Evolutionary conservation across 2,329 filamentous ascomycete genomes (phyloP), one percentile per base, ranked within the genome.

Genomic region (Colletotrichum tofieldiae): DNA sequence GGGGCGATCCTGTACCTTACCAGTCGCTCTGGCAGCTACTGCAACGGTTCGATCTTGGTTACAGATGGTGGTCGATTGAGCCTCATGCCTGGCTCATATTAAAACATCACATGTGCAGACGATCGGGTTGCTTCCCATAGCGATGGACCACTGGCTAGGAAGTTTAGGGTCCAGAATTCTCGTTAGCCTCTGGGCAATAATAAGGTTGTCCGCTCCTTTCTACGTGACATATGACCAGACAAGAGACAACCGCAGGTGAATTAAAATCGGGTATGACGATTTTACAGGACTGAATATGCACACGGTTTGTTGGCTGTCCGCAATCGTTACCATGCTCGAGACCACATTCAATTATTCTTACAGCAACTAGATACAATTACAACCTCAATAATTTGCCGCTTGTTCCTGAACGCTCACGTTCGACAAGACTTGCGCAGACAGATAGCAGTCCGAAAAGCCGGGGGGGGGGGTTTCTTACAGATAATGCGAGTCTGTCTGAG

Each of bases 1-100:
- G 91, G 91, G 1, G 84, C 89, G 58, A 86, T 93, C 23, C 77
- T 94, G 65, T 93, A 91, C 82, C 83, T 94, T 77, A 88, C 88
- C 5, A 90, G 89, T 61, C 82, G 87, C 71, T 90, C 91, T 2
- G 92, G 92, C 1, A 89, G 88, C 5, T 93, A 92, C 78, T 83
- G 88, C 75, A 93, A 93, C 78, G 92, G 91, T 2, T 87, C 86
- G 69, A 86, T 91, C 16, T 80, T 93, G 59, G 80, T 93, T 6
- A 84, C 89, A 0, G 92, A 93, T 77, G 91, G 91, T 63, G 91
- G 91, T 1, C 84, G 90, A 63, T 77, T 93, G 67, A 83, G 84
- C 29, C 85, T 82, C 16, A 84, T 91, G 74, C 88, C 90, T 35
- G 85, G 86, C n/a, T 85, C 85, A 5, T 90, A 88, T 77, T 91